phyloP scores from a whole-genome alignment of 2,329 filamentous ascomycete species.

The Arthrobotrys megalospora region DNA sequence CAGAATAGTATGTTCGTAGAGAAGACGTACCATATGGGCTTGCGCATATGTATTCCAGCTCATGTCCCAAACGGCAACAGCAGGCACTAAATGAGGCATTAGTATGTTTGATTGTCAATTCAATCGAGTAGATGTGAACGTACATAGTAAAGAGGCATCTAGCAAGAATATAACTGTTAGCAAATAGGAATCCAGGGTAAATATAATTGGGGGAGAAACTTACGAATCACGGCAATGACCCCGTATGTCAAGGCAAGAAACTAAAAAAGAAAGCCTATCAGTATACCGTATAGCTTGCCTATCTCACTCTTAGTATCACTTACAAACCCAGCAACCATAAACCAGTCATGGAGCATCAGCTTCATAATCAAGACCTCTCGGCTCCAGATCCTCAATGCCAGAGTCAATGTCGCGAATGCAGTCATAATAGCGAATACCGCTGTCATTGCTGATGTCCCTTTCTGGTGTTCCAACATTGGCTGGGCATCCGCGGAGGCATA shows the following conservation, averaged over 20 bases:
- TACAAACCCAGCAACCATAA: slow-evolving; percentile 57
- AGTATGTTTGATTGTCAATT: neutral
- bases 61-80: slow-evolving; percentile 54
- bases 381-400: slow-evolving; percentile 47
- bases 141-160: slow-evolving; percentile 46
- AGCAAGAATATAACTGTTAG: slow-evolving; percentile 18
- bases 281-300: neutral
- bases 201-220: neutral
- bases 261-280: slow-evolving; percentile 10
- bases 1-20: neutral
- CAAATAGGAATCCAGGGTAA: neutral
- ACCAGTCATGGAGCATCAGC: slow-evolving; percentile 53
- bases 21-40: slow-evolving; percentile 30
- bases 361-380: slow-evolving; percentile 44
- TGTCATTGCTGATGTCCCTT: slow-evolving; percentile 15
- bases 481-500: slow-evolving; percentile 23
- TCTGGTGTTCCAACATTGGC: slow-evolving; percentile 19
- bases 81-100: slow-evolving; percentile 29
- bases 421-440: slow-evolving; percentile 36
- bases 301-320: neutral
- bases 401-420: slow-evolving; percentile 22
- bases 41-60: slow-evolving; percentile 51
- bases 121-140: neutral
- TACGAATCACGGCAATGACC: slow-evolving; percentile 44
- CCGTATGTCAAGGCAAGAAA: slow-evolving; percentile 40